Base-by-base conservation (phyloP, 2,329 filamentous ascomycete genomes). In the Aquanectria penicillioides region DNA sequence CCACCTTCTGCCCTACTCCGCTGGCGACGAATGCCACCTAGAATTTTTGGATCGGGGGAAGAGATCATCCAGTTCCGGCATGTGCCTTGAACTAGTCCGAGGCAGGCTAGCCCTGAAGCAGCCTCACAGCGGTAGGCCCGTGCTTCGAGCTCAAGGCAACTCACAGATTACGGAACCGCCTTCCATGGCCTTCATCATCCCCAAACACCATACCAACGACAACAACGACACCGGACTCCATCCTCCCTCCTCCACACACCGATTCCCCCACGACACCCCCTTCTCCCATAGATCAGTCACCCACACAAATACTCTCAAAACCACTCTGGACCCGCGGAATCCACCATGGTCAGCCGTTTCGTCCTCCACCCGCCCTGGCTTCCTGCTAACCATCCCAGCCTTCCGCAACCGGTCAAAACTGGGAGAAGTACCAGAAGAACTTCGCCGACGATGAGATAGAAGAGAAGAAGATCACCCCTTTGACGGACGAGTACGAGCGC, bases 381-480 rank as follows among this genome's bases (percentile, higher is more conserved):
- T 53, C 51, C 31, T 61, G 63, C 67, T 75, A 64, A 75, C 64
- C 33, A 17, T 37, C 20, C 59, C 87, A 97, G 94, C 94, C 94
- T 85, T 94, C 92, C 83, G 94, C 95, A 79, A 97, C 91, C 73
- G 95, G 95, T 77, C 81, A 86, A 79, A 92, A 88, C 86, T 99
- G 95, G 95, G 95, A 99, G 86, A 98, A 98, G 84, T 98, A 97
- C 85, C 87, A 92, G 82, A 97, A 98, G 86, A 94, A 89, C 75
- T 99, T 92, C 75, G 94, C 90, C 74, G 95, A 99, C 74, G 95
- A 99, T 72, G 95, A 98, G 78, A 84, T 94, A 78, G 93, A 97
- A 77, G 95, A 99, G 86, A 99, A 99, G 90, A 99, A 99, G 88
- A 99, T 99, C 75, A 94, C 93, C 60, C 95, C 95, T 67, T 83